Evolutionary conservation across 163 green algal genomes (phyloP), one percentile per base, ranked within the genome.

Genomic region (Scenedesmus sp.): DNA sequence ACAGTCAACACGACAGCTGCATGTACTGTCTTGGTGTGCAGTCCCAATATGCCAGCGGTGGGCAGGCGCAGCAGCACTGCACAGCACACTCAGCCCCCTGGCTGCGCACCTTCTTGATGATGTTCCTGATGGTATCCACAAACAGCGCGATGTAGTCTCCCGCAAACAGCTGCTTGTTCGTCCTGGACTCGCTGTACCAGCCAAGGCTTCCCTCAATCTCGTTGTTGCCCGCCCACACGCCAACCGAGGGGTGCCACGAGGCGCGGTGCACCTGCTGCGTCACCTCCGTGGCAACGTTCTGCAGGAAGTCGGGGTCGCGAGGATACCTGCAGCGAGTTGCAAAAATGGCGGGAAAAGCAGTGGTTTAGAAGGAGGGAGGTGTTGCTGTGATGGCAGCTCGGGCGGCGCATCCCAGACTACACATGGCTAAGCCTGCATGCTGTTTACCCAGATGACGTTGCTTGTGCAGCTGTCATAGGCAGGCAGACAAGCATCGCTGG

Each of bases 201-300:
- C 87, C 57, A 2, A 96, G 64, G 76, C 55, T 89, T 55, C 82
- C 82, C 92, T 96, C 94, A 4, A 96, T 84, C 87, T 96, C 91
- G 56, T 95, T 95, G 90, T 95, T 95, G 73, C 90, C 92, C 0
- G 88, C 93, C 94, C 94, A 96, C 12, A 95, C 55, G 4, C 77
- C 94, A 4, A 95, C 62, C 18, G 91, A 94, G 54, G 94, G 90
- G 77, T 96, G 94, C 18, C 70, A 88, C 13, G 67, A 91, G 60
- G 94, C 82, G 0, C 92, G 92, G 23, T 93, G 93, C 15, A 95
- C 34, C 56, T 89, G 82, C 73, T 86, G 66, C 4, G 62, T 81
- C 13, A 92, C 89, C 56, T 92, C 89, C 10, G 70, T 67, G 23
- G 66, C 70, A 1, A 92, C 89, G n/a, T 86, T 89, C 4, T 57